These are phyloP conservation scores for Cylindricascospora bacillispora DNA, from an alignment of 1,139 yeast genomes.

Conservation along the genomic window DNA sequence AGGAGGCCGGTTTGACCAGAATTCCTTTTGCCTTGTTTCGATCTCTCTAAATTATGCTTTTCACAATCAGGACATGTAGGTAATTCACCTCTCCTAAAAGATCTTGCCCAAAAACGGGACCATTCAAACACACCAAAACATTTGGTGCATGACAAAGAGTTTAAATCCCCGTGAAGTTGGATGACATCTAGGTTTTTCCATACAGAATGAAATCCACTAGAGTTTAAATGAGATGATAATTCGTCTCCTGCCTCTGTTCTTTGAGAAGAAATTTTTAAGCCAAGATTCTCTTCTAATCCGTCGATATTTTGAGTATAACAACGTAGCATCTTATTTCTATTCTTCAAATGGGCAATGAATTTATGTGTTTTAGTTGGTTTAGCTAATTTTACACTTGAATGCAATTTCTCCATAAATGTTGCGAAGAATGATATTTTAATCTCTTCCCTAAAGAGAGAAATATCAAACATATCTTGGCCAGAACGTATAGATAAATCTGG, in stretches of 20 bases:
- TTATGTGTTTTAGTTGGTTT: conserved; percentile 74
- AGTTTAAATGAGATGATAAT: conserved; percentile 2
- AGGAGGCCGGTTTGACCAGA: conserved; percentile 65
- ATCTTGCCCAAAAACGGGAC: conserved; percentile 39
- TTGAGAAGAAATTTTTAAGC: conserved; percentile 19
- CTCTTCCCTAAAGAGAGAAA: conserved; percentile 61
- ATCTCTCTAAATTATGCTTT: conserved; percentile 33
- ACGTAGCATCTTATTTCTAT: conserved; percentile 54
- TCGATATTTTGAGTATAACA: conserved; percentile 75
- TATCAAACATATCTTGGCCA: conserved; percentile 87
- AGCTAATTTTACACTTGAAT: conserved; percentile 50
- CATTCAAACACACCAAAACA: conserved; percentile 53
- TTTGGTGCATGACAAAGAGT: conserved; percentile 56
- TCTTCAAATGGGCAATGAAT: conserved; percentile 55
- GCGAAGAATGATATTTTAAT: conserved; percentile 53
- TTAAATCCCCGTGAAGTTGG: conserved; percentile 84
- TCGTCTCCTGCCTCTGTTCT: conserved; percentile 2
- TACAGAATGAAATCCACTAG: conserved; percentile 10
- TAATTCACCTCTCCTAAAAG: conserved; percentile 29
- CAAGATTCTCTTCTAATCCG: conserved; percentile 28
- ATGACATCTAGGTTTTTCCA: conserved; percentile 68
- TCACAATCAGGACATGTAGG: conserved; percentile 45
- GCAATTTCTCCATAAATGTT: conserved; percentile 41
- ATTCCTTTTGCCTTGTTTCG: conserved; percentile 53
- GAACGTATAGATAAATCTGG: conserved; percentile 45